Conservation (phyloP, 2,329 filamentous ascomycete species). For the Epichloe scottii region DNA sequence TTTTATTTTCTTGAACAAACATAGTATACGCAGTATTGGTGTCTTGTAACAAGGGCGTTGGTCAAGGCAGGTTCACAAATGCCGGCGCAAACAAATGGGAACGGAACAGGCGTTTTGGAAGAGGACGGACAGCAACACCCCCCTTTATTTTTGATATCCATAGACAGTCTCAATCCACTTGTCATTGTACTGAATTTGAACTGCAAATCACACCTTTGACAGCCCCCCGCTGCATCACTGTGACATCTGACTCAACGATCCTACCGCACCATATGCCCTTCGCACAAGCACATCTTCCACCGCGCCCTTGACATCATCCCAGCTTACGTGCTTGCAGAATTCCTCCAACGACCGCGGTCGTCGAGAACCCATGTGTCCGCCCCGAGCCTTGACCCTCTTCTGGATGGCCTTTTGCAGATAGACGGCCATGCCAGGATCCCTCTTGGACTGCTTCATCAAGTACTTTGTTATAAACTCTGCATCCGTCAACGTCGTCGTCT, state of each 20-base stretch:
- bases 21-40: too few relatives aligned
- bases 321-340: slow-evolving; percentile 19
- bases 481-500: slow-evolving; percentile 19
- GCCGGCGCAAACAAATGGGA: too few relatives aligned
- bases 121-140: neutral
- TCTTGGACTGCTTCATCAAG: slow-evolving; percentile 23
- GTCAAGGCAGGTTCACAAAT: too few relatives aligned
- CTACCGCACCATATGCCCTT: slow-evolving; percentile 11
- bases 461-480: slow-evolving; percentile 19
- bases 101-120: neutral
- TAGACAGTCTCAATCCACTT: neutral
- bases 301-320: slow-evolving; percentile 22
- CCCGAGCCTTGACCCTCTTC: slow-evolving; percentile 11
- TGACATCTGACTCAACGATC: slow-evolving; percentile 9
- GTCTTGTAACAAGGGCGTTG: too few relatives aligned
- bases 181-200: neutral
- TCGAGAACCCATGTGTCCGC: neutral
- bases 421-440: slow-evolving; percentile 21
- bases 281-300: slow-evolving; percentile 19
- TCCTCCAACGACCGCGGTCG: slow-evolving; percentile 19
- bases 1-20: neutral
- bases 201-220: neutral
- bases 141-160: neutral
- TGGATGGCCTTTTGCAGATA: slow-evolving; percentile 21
- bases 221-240: neutral